phyloP scores from a whole-genome alignment of 345 rosid species.

The Melaleuca quinquenervia region DNA sequence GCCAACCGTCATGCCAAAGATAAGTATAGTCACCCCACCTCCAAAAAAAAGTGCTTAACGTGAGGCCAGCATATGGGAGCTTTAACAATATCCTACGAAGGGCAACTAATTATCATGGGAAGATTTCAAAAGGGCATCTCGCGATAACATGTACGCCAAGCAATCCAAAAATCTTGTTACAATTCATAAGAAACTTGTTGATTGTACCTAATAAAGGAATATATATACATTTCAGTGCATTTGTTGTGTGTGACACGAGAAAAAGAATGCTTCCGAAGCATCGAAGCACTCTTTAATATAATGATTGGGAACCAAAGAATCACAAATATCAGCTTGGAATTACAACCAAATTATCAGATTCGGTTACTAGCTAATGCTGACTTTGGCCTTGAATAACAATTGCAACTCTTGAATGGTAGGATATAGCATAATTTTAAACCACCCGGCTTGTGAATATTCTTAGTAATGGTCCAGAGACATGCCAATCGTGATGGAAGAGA shows the following conservation, averaged over 20 bases:
- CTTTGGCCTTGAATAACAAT: too few relatives aligned
- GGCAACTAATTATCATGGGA: fast-evolving
- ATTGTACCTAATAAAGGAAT: neutral
- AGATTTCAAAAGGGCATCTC: neutral
- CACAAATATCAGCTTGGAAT: too few relatives aligned
- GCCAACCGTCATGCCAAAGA: fast-evolving
- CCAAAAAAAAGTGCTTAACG: neutral
- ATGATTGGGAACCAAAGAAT: too few relatives aligned
- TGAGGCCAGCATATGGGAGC: neutral
- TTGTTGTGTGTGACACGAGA: fast-evolving
- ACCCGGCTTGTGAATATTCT: too few relatives aligned
- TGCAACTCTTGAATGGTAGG: too few relatives aligned
- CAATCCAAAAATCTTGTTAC: neutral
- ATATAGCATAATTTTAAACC: too few relatives aligned
- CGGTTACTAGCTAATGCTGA: too few relatives aligned
- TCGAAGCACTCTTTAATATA: too few relatives aligned
- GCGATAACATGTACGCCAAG: neutral
- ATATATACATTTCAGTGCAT: neutral
- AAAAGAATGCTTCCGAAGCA: neutral
- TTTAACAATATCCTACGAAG: fast-evolving
- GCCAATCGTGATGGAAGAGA: too few relatives aligned
- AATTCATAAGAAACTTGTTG: neutral
- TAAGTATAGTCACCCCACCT: neutral
- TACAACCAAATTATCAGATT: too few relatives aligned
- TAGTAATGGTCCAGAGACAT: neutral